Evolutionary conservation across 2,329 filamentous ascomycete genomes (phyloP).

Genomic region (Ophiosphaerella narmari): DNA sequence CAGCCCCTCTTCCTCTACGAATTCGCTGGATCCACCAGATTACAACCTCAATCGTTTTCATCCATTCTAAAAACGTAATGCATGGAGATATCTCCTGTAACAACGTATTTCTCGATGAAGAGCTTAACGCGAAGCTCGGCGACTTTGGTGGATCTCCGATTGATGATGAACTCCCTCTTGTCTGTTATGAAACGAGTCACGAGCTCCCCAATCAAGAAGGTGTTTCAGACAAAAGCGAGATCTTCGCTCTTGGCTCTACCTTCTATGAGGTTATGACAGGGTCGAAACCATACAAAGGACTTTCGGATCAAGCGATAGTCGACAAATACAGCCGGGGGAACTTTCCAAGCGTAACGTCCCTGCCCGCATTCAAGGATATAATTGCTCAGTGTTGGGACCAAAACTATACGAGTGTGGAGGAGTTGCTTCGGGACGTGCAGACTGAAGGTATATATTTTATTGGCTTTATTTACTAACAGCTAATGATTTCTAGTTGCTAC

Average conservation of each 20-base stretch:
- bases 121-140: slow-evolving; percentile 44
- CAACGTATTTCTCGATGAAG: slow-evolving; percentile 46
- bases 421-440: too few species aligned
- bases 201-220: slow-evolving; percentile 13
- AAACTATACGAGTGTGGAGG: too few species aligned
- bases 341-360: too few species aligned
- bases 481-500: slow-evolving; percentile 7
- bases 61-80: slow-evolving; percentile 45
- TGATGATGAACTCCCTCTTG: slow-evolving; percentile 20
- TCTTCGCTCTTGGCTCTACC: slow-evolving; percentile 43
- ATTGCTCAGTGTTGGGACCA: too few species aligned
- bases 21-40: background rate
- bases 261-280: slow-evolving; percentile 44
- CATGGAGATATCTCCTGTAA: slow-evolving; percentile 49
- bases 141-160: slow-evolving; percentile 45
- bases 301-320: slow-evolving; percentile 35
- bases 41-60: slow-evolving; percentile 14
- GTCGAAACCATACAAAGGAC: slow-evolving; percentile 33
- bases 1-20: too few species aligned
- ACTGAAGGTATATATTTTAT: slow-evolving; percentile 11
- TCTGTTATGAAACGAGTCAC: slow-evolving; percentile 17
- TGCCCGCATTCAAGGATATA: too few species aligned
- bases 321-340: background rate
- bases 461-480: too few species aligned
- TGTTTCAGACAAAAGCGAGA: slow-evolving; percentile 30